Evolutionary conservation across 2,329 filamentous ascomycete genomes (phyloP).

Genomic region (Hymenoscyphus occultus): DNA sequence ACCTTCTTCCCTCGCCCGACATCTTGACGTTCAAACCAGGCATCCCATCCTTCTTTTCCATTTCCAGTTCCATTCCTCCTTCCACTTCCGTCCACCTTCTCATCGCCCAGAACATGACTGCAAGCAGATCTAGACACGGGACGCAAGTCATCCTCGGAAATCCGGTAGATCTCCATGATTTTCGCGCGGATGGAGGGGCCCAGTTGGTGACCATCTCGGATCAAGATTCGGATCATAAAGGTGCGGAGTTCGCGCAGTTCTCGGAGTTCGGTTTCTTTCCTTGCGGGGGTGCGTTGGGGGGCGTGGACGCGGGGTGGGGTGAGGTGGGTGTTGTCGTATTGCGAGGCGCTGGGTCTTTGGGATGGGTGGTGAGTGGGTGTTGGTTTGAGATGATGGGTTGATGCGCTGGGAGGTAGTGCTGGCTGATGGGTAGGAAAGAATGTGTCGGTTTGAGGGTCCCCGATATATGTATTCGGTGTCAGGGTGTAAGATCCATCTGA

Average conservation of each 20-base stretch:
- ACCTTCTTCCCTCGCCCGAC: not conserved
- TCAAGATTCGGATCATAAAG: slow-evolving; percentile 30
- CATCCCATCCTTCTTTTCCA: not conserved
- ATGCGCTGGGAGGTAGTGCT: too few relatives aligned
- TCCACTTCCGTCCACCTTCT: too few relatives aligned
- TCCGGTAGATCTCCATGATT: slow-evolving; percentile 30
- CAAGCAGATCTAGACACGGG: not conserved
- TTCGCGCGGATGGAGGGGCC: slow-evolving; percentile 21
- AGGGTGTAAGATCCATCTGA: too few relatives aligned
- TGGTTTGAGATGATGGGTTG: too few relatives aligned
- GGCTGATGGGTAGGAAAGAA: too few relatives aligned
- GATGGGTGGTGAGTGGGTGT: too few relatives aligned
- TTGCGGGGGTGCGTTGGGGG: not conserved
- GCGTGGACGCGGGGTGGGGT: slow-evolving; percentile 23
- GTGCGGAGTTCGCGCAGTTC: slow-evolving; percentile 27
- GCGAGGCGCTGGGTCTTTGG: not conserved
- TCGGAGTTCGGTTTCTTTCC: slow-evolving; percentile 16
- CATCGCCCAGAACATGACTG: too few relatives aligned
- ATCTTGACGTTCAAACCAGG: not conserved
- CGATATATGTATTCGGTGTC: too few relatives aligned
- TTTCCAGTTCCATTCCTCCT: too few relatives aligned
- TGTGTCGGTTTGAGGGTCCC: too few relatives aligned
- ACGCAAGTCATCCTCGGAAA: slow-evolving; percentile 25
- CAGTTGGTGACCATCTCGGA: slow-evolving; percentile 26
- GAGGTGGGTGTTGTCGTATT: slow-evolving; percentile 18